Base-by-base conservation (phyloP, 108 stramenopile genomes). In the Chaetoceros tenuissimus region DNA sequence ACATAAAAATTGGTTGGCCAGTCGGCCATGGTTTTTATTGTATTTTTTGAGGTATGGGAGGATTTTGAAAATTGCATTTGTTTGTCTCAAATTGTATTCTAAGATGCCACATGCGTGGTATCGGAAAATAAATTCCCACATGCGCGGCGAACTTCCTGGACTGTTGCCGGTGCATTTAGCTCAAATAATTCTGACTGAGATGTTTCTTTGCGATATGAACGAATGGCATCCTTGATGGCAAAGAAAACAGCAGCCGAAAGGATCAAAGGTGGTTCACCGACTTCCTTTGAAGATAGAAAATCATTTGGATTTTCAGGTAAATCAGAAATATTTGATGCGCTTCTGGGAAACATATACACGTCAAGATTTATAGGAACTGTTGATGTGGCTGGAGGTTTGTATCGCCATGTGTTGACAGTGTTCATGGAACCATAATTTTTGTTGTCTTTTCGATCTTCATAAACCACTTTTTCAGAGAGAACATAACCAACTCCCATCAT, bases 401-500 rank as follows among this genome's bases (percentile, higher is more conserved):
- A 72, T 28, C 67, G 66, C 71, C 71, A 72, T 25, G 71, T 72
- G 3, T 62, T 62, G 23, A 27, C 28, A 2, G 59, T 29, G 8
- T 19, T n/a, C 5, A 71, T 51, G 45, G 23, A 20, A 16, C 65
- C 60, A n/a, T n/a, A n/a, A n/a, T n/a, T n/a, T n/a, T n/a, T n/a
- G n/a, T n/a, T n/a, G n/a, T n/a, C n/a, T n/a, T n/a, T n/a, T n/a
- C n/a, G n/a, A n/a, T 24, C 50, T 3, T 48, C 55, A 23, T 55
- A 25, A 8, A 31, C 31, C 3, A 62, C 54, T 17, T 46, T n/a
- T 34, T 72, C 71, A 20, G 46, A 44, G 24, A 72, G 22, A 31
- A 52, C 66, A 28, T 62, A 72, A 8, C 71, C 71, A 21, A 72
- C 27, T 8, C 64, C 65, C 64, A 66, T 66, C 21, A 72, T 54